Evolutionary conservation across 495 filamentous ascomycete genomes (phyloP).

Genomic region (Opeltia flavorubescens): DNA sequence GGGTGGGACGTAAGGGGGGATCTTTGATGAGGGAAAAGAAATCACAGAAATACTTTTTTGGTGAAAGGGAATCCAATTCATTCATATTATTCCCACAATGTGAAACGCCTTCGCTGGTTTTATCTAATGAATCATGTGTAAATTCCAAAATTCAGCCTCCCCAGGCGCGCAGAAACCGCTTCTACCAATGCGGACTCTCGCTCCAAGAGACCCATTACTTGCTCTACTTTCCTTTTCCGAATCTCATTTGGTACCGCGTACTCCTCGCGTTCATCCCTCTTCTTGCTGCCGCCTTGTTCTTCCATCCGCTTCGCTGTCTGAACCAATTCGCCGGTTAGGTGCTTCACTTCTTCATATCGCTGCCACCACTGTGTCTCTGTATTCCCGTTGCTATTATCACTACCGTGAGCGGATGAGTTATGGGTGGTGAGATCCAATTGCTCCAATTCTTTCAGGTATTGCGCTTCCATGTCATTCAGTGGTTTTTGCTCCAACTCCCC

Average conservation of each 20-base stretch:
- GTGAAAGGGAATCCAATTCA: no score
- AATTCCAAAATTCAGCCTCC: not conserved
- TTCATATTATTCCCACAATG: no score
- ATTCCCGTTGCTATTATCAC: constrained; percentile 11
- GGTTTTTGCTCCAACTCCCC: constrained; percentile 41
- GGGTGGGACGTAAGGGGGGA: no score
- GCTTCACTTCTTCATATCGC: constrained; percentile 33
- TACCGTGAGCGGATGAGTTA: constrained; percentile 13
- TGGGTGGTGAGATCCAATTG: constrained; percentile 27
- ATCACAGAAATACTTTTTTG: no score
- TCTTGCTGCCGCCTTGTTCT: not conserved
- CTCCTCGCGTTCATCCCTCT: constrained; percentile 8
- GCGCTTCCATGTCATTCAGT: constrained; percentile 59
- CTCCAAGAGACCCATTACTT: constrained; percentile 58
- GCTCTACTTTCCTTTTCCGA: constrained; percentile 49
- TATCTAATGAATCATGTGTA: no score
- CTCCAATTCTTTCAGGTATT: constrained; percentile 52
- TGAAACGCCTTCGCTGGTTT: no score
- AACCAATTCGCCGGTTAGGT: constrained; percentile 11
- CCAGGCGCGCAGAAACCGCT: not conserved
- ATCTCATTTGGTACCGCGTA: constrained; percentile 50
- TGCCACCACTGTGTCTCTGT: constrained; percentile 20
- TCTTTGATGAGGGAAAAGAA: no score
- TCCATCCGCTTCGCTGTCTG: constrained; percentile 6
- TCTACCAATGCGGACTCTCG: constrained; percentile 36